Base-by-base conservation (phyloP, 768 basidiomycete genomes). In the Lactarius sp. region DNA sequence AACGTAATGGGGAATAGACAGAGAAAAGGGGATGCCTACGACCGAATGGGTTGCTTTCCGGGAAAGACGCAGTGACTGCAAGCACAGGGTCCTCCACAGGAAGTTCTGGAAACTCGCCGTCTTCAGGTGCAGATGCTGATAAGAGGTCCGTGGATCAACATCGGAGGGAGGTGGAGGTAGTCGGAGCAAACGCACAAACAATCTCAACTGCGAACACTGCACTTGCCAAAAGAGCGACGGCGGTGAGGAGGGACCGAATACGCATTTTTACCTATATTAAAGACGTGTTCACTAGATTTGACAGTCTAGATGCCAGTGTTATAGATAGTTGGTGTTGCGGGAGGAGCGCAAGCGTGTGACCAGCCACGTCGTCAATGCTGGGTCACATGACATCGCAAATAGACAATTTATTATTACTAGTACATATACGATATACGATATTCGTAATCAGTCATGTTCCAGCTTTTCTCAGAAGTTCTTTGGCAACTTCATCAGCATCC, bases 41-140 rank as follows among this genome's bases (percentile, higher is more conserved):
- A 69, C 85, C 86, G 69, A 92, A 90, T 1, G 84, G 80, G 70
- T 92, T 92, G 54, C 78, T 77, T 67, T 90, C 86, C 16, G 85
- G 83, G 73, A 91, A 92, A 7, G 80, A 76, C 60, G 85, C 85
- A 66, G 74, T 67, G 13, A 79, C 74, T 46, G 74, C 57, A 61
- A 92, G 76, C 71, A 56, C 59, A 56, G 59, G 64, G 20, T 85
- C 86, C 53, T 84, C 85, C 66, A 82, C 83, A 36, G 65, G 69
- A 42, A 73, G 61, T 50, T 77, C 78, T 46, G 50, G 44, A 13
- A 62, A 68, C 41, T 70, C 67, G 18, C 66, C 69, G 31, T 42
- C 42, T 33, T 66, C 61, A 22, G 20, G 9, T 31, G 9, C 36
- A 14, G 64, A 22, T 16, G 56, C 60, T 62, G 36, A 37, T 5